These are phyloP conservation scores for Cordyceps farinosa DNA, from an alignment of 2,329 filamentous ascomycete species.

Conservation along the genomic window DNA sequence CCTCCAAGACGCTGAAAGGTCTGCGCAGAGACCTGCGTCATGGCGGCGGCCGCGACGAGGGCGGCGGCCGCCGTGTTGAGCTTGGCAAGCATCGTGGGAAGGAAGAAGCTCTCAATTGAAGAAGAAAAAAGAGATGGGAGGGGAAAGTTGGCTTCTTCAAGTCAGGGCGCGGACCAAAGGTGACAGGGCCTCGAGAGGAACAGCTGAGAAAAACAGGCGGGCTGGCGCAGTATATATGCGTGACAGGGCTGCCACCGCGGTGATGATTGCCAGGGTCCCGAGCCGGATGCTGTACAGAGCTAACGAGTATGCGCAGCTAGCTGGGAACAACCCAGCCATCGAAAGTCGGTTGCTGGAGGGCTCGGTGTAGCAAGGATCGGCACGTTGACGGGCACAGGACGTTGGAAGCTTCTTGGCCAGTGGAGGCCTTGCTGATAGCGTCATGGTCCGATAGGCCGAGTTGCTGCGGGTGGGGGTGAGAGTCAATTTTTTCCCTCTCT, in stretches of 20 bases:
- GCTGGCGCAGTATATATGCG: constrained; percentile 4
- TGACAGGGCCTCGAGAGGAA: neutral
- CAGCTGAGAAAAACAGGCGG: neutral
- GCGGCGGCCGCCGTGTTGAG: constrained; percentile 33
- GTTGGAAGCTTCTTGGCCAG: neutral
- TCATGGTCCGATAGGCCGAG: neutral
- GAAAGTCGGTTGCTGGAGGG: neutral
- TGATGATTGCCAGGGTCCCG: neutral
- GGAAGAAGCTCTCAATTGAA: constrained; percentile 7
- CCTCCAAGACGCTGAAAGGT: constrained; percentile 58
- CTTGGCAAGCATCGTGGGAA: constrained; percentile 33
- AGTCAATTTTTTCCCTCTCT: neutral
- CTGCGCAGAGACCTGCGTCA: constrained; percentile 46
- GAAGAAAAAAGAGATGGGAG: neutral
- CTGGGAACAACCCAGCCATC: neutral
- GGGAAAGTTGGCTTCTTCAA: neutral
- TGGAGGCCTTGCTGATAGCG: neutral
- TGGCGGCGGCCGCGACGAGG: constrained; percentile 27
- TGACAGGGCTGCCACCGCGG: neutral
- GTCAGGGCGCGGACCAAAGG: neutral
- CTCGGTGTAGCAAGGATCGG: constrained; percentile 14
- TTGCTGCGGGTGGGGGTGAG: neutral
- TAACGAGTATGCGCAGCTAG: neutral
- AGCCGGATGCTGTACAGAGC: neutral
- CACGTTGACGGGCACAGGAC: constrained; percentile 6